Conservation (phyloP, 1,284 basidiomycete species). For the Papiliotrema fonsecae region DNA sequence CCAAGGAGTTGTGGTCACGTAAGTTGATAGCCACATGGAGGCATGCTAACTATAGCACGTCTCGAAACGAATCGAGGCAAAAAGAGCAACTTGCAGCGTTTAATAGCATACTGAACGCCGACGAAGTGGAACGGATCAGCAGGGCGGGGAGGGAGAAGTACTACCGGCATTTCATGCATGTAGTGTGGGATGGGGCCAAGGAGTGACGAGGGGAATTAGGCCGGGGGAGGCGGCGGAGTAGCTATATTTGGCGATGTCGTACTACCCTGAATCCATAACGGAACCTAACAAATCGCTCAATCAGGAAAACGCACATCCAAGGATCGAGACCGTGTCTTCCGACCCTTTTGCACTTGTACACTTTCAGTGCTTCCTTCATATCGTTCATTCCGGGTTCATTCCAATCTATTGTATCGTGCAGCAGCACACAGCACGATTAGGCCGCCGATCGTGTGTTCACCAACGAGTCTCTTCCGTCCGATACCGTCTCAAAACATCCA, state of each 20-base stretch:
- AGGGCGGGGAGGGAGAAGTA: constrained; percentile 34
- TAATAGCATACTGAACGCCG: constrained; percentile 54
- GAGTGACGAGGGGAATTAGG: constrained; percentile 10
- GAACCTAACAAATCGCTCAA: too few relatives aligned
- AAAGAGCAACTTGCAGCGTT: constrained; percentile 60
- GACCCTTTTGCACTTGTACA: too few relatives aligned
- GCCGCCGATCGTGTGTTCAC: too few relatives aligned
- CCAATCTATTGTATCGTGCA: too few relatives aligned
- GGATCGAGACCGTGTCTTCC: too few relatives aligned
- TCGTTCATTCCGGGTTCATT: too few relatives aligned
- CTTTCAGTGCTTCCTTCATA: too few relatives aligned
- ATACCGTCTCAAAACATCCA: too few relatives aligned
- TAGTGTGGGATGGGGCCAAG: constrained; percentile 29
- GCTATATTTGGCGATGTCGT: neutral
- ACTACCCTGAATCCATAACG: too few relatives aligned
- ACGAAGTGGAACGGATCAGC: constrained; percentile 51
- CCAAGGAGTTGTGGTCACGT: constrained; percentile 60
- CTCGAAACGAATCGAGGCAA: constrained; percentile 63
- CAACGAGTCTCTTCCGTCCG: too few relatives aligned
- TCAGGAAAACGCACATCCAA: too few relatives aligned
- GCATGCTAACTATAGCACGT: constrained; percentile 46
- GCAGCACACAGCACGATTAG: too few relatives aligned
- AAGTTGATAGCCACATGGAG: constrained; percentile 11
- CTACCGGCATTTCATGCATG: constrained; percentile 26
- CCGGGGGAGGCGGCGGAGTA: neutral